Evolutionary conservation across 345 rosid species (phyloP).

Genomic region (Psidium friedrichsthalianum): DNA sequence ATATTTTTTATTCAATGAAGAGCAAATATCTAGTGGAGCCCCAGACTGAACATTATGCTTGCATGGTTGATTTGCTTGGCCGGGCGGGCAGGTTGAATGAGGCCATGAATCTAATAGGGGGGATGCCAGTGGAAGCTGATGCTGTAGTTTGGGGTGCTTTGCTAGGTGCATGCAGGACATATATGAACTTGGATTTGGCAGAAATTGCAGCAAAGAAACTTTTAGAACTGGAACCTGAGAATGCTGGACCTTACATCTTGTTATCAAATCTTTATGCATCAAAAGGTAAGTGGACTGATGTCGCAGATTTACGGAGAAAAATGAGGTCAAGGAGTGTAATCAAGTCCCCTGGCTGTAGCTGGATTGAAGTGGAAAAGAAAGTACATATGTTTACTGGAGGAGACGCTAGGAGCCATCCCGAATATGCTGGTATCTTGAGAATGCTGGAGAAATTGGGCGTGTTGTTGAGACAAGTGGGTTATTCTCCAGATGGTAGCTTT

Average conservation of each 20-base stretch:
- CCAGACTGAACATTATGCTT: slow-evolving; percentile 58
- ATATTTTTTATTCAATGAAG: slow-evolving; percentile 59
- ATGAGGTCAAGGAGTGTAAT: slow-evolving; percentile 41
- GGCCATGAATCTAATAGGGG: slow-evolving; percentile 52
- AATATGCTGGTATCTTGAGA: slow-evolving; percentile 31
- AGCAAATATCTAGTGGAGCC: slow-evolving; percentile 35
- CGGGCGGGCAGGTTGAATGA: slow-evolving; percentile 56
- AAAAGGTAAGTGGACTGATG: slow-evolving; percentile 53
- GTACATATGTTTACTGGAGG: slow-evolving; percentile 68
- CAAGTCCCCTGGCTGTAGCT: slow-evolving; percentile 77
- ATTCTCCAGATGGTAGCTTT: slow-evolving; percentile 62
- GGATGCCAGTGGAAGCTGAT: slow-evolving; percentile 64
- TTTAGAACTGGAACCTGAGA: slow-evolving; percentile 48
- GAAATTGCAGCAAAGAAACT: slow-evolving; percentile 68
- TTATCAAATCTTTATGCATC: slow-evolving; percentile 66
- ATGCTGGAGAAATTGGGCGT: slow-evolving; percentile 44
- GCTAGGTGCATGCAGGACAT: slow-evolving; percentile 68
- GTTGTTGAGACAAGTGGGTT: slow-evolving; percentile 57
- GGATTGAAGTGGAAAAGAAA: slow-evolving; percentile 59
- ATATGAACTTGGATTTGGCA: slow-evolving; percentile 53
- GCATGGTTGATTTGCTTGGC: slow-evolving; percentile 81
- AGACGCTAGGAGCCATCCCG: slow-evolving; percentile 41
- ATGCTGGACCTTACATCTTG: slow-evolving; percentile 59
- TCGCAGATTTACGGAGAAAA: slow-evolving; percentile 37
- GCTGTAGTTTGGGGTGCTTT: slow-evolving; percentile 76